Base-by-base conservation (phyloP, 139 green algal genomes). In the Volvox africanus region DNA sequence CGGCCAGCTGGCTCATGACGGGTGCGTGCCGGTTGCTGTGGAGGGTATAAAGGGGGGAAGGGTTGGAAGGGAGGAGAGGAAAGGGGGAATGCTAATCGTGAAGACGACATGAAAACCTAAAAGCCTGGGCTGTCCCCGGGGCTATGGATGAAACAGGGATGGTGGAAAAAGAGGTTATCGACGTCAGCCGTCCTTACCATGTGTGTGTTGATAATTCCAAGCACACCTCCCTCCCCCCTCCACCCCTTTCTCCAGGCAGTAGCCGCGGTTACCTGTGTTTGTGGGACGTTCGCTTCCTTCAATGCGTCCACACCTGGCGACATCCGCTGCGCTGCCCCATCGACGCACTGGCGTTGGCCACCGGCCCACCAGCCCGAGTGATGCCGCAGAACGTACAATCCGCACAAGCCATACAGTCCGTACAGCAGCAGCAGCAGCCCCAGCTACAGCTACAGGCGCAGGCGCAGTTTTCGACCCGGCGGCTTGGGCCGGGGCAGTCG, bases 261-360 rank as follows among this genome's bases (percentile, higher is more conserved):
- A 94, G 65, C 73, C 90, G 94, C 20, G 97, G 97, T 30, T 80
- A 87, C 37, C 78, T 98, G 73, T 83, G 89, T 11, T 79, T 98
- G 76, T 99, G 97, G 97, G 97, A 99, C 88, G 91, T 97, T 65
- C 93, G 97, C 82, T 99, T 98, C 93, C 89, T 88, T 83, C 83
- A 98, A 73, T 80, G 90, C 81, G 85, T 90, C 32, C 82, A 87
- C 92, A 93, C 86, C 61, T 96, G 92, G 93, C 93, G 94, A 86
- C 93, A 95, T 67, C 93, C 93, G 14, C 85, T 90, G 50, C 35
- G 91, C 79, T 86, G 80, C 82, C 65, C 84, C 86, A 87, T 97
- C 14, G 87, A 96, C 32, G 93, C 94, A 21, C 87, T 98, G 92
- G 93, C 95, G 13, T 85, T 92, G 1, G 95, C 96, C 36, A 37